phyloP scores from a whole-genome alignment of 2,329 filamentous ascomycete species.

The Aspergillus jensenii region DNA sequence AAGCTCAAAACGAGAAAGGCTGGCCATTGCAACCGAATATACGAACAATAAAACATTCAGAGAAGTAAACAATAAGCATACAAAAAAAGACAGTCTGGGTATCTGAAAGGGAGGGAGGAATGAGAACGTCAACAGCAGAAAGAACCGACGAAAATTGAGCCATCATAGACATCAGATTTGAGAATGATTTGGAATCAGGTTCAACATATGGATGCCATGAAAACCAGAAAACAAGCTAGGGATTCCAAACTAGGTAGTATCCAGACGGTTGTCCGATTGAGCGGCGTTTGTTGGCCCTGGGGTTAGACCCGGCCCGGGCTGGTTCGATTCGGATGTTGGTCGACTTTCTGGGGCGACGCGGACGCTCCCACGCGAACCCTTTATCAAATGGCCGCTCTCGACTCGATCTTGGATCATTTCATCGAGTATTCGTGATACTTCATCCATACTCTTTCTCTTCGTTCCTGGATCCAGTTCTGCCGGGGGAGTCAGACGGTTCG shows the following conservation, averaged over 20 bases:
- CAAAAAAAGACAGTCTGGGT: slow-evolving; percentile 27
- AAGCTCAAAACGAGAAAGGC: slow-evolving; percentile 1
- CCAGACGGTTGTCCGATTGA: neutral
- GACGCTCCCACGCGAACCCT: slow-evolving; percentile 66
- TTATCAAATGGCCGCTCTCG: slow-evolving; percentile 70
- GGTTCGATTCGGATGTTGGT: slow-evolving; percentile 29
- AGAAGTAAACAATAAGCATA: neutral
- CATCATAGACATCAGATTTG: neutral
- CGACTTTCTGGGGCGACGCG: slow-evolving; percentile 52
- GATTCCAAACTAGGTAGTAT: neutral
- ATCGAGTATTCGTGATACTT: slow-evolving; percentile 90
- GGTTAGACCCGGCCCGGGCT: slow-evolving; percentile 27
- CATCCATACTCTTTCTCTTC: slow-evolving; percentile 72
- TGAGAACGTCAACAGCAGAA: slow-evolving; percentile 16
- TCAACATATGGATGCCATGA: neutral
- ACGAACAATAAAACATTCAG: neutral
- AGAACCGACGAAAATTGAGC: slow-evolving; percentile 10
- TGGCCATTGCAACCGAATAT: neutral
- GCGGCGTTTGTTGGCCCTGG: slow-evolving; percentile 15
- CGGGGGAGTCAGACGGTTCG: slow-evolving; percentile 32
- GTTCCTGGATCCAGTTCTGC: slow-evolving; percentile 36
- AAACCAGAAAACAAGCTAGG: neutral
- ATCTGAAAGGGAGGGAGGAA: slow-evolving; percentile 18
- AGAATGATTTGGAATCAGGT: slow-evolving; percentile 11
- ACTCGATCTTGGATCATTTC: slow-evolving; percentile 94